Base-by-base conservation (phyloP, 352 stramenopile species). In the Phytopythium vexans region DNA sequence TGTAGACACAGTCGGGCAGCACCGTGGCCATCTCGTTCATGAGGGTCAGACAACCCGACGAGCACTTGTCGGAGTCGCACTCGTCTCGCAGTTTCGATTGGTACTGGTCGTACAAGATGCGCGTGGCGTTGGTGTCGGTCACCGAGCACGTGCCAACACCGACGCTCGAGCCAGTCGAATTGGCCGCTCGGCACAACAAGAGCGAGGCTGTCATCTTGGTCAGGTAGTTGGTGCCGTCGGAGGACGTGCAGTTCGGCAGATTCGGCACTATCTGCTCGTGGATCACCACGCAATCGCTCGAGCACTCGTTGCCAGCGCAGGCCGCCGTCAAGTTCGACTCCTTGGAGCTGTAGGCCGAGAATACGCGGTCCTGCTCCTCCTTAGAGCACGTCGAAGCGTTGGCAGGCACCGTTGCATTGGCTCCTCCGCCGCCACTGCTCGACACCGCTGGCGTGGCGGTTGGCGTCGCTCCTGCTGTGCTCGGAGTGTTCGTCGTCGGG, bases 1-100 rank as follows among this genome's bases (percentile, higher is more conserved):
- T 16, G 47, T 53, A 53, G 34, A 53, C 8, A 21, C 47, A 53
- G 36, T 53, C 47, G 11, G 47, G 47, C 47, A 53, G 47, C 16
- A 53, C 47, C 15, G 47, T 14, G 35, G 47, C 9, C 7, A 53
- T 34, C 35, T 53, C 15, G 27, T 53, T 43, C 8, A 53, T 36
- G 16, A 53, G 35, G 35, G 35, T 27, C 35, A 53, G 35, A 36
- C 47, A 53, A 11, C 27, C 36, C 12, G 47, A 2, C 3, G 47
- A 53, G 47, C 47, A 53, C 37, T 53, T 34, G 36, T 44, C 47
- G 12, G 15, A 34, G 47, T 53, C 47, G 47, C 47, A 53, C 9
- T 34, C 15, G 9, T 53, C 47, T 16, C 37, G 35, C 16, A 53
- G 5, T 15, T 44, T 36, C 15, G 8, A 8, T 11, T 53, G 35